A percentile compares a stretch with the other conserved stretches of the same genome.
phyloP scores from a whole-genome alignment of 768 basidiomycete genomes.

The Rhizopogon vesiculosus region DNA sequence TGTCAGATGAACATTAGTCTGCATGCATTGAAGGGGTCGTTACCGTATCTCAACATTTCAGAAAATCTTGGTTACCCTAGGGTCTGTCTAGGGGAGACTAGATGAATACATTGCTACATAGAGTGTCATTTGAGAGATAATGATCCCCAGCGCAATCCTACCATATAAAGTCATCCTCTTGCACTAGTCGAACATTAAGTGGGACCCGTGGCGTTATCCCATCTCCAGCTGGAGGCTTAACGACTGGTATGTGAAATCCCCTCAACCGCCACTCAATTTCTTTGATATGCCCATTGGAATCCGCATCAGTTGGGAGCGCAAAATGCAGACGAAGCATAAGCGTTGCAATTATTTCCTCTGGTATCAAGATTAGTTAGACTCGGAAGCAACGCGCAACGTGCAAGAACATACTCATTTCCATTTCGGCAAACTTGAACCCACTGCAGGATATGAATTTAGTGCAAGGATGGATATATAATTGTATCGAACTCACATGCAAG shows the following conservation, averaged over 20 bases:
- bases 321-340: background rate
- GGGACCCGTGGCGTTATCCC: background rate
- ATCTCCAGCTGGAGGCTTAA: background rate
- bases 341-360: background rate
- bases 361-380: background rate
- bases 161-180: no score
- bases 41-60: no score
- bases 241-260: background rate
- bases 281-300: background rate
- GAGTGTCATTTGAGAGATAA: no score
- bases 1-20: no score
- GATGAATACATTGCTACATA: no score
- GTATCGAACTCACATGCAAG: background rate
- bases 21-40: no score
- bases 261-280: background rate
- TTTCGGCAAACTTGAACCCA: constrained; percentile 1
- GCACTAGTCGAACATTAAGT: background rate
- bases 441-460: background rate
- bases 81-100: no score
- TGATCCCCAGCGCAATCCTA: no score
- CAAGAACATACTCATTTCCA: background rate
- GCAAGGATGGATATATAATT: background rate
- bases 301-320: background rate
- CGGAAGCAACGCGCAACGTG: background rate
- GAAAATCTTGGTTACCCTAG: no score